Base-by-base conservation (phyloP, 805 yeast genomes). In the Ogataea thermomethanolica region DNA sequence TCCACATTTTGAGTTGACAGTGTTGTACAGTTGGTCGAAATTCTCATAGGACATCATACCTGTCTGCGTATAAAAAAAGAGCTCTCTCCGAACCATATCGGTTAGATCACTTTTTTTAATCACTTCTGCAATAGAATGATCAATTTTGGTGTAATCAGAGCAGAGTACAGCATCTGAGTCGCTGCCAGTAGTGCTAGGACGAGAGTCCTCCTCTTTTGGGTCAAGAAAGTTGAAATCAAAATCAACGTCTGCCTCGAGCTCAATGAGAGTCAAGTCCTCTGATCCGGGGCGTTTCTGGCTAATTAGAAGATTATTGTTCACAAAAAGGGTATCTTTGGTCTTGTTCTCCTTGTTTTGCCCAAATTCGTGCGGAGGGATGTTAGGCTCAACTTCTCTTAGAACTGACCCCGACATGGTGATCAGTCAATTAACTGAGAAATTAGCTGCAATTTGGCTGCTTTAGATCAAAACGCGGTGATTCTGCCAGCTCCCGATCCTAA, bases 31-130 rank as follows among this genome's bases (percentile, higher is more conserved):
- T 8, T 44, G 41, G 28, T 47, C 51, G 21, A 47, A 44, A 22
- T 42, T 47, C 15, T 47, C 51, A 33, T 47, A 47, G 9, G 51
- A 44, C 34, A 47, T 28, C 21, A 43, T 37, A 12, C 51, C 51
- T 3, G 41, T 47, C 23, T 47, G 51, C 3, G 51, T 47, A 21
- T 43, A 29, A 17, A 47, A 47, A 20, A 47, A 47, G 7, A 47
- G 25, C 27, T 47, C 51, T 13, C 51, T 29, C 9, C 51, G 39
- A 12, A 47, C 44, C 14, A 29, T 33, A 33, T 47, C 48, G 3
- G 29, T 22, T 10, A 47, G 36, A n/a, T 41, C 41, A 17, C 36
- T 34, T 20, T 29, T 29, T 24, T 33, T 25, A n/a, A 37, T 20
- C 20, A 44, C 37, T 12, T 27, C 22, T 9, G 22, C 25, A 2